Base-by-base conservation (phyloP, 306 rosid species). In the Cercis canadensis region DNA sequence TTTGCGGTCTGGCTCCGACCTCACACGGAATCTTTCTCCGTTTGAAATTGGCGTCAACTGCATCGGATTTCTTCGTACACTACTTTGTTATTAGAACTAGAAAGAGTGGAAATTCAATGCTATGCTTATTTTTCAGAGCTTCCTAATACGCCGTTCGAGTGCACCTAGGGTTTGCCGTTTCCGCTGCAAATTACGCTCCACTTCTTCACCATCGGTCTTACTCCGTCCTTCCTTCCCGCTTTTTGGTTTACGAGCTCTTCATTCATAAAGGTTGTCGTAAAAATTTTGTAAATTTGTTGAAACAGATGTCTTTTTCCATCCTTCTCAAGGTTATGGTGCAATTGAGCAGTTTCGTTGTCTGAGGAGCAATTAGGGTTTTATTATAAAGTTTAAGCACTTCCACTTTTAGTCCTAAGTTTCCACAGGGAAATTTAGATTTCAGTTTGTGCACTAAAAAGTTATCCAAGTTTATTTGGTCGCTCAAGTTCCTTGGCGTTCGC, bases 141-240 rank as follows among this genome's bases (percentile, higher is more conserved):
- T 39, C 13, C 14, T n/a, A 14, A 3, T 5, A 4, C 31, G 31
- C 44, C 15, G 31, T 64, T 15, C 55, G 55, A 11, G 45, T 29
- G 18, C 31, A 53, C 12, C 33, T 68, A 68, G 73, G 63, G 73
- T 68, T 68, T 68, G 15, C 43, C 63, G n/a, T 68, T 40, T 40
- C n/a, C 39, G 1, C n/a, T 31, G 33, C 8, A 24, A 67, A 54
- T 37, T 41, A 19, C 14, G 54, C 43, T 68, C 69, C 8, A 15
- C 15, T 8, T 15, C 43, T 40, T 44, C 51, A 4, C 19, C 40
- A 5, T 12, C 37, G 39, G 21, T 11, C 19, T 67, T 51, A 9
- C 47, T 50, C 1, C 47, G 13, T 16, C 73, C 41, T 24, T 40
- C 32, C 40, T 53, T 34, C 2, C 7, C 19, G 17, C 14, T 68